A percentile compares a stretch with the other conserved stretches of the same genome.
Conservation (phyloP, 108 stramenopile genomes). For the Stephanodiscus minutulus region DNA sequence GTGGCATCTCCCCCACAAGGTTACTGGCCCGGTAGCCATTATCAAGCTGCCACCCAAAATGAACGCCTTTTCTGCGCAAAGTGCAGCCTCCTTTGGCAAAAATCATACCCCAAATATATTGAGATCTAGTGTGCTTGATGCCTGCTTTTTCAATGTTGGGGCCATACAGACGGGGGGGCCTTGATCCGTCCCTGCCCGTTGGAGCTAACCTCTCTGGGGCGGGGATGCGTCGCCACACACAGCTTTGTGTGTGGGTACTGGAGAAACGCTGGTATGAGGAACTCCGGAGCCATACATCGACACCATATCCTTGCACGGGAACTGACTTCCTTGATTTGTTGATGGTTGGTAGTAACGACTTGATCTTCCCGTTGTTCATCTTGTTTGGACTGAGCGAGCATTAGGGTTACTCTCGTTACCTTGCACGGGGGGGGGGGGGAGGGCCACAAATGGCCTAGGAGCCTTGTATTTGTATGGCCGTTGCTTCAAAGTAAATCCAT, state of each 20-base stretch:
- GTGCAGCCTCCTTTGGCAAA: conserved; percentile 21
- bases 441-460: conserved; percentile 7
- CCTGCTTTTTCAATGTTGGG: conserved; percentile 16
- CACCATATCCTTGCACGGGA: not conserved
- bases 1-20: conserved; percentile 18
- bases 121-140: conserved; percentile 17
- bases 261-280: not conserved
- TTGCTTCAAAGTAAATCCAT: not conserved
- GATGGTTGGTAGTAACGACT: conserved; percentile 6
- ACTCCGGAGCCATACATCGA: not conserved
- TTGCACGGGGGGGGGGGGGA: not conserved
- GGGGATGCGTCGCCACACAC: conserved; percentile 15
- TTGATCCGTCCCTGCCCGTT: conserved; percentile 36
- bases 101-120: conserved; percentile 15
- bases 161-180: conserved; percentile 33
- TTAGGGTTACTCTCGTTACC: not conserved
- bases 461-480: conserved; percentile 2
- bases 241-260: conserved; percentile 17
- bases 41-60: conserved; percentile 2
- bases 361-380: conserved; percentile 13
- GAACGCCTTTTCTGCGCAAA: conserved; percentile 19
- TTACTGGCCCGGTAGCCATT: not conserved
- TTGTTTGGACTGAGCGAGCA: not conserved
- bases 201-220: conserved; percentile 30
- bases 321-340: conserved; percentile 3